phyloP scores from a whole-genome alignment of 2,329 filamentous ascomycete species.

The Botryotinia narcissicola region DNA sequence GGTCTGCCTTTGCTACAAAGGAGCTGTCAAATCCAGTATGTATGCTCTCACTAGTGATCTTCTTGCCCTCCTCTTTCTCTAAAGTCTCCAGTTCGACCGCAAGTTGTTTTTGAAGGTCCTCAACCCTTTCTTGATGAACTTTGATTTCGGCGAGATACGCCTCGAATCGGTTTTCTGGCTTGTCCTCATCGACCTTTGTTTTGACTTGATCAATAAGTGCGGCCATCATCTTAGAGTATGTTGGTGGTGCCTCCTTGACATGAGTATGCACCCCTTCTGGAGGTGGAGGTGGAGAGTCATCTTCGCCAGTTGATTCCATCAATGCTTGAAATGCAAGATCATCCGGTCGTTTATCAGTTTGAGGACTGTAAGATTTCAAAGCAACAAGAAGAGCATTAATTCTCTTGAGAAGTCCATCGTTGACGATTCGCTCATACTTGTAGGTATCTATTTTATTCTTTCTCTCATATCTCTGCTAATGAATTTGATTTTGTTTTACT shows the following conservation, averaged over 20 bases:
- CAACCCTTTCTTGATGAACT: conserved; percentile 74
- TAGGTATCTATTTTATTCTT: conserved; percentile 86
- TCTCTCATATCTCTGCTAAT: conserved; percentile 82
- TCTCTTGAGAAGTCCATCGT: conserved; percentile 82
- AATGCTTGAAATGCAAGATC: conserved; percentile 86
- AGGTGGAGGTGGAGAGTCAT: conserved; percentile 70
- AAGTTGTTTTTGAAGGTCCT: conserved; percentile 73
- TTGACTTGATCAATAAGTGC: conserved; percentile 93
- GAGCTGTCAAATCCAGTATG: conserved; percentile 91
- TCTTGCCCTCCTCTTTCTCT: conserved; percentile 78
- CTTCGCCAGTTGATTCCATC: conserved; percentile 75
- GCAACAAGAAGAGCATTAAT: conserved; percentile 76
- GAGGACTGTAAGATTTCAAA: conserved; percentile 69
- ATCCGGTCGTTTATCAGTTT: conserved; percentile 64
- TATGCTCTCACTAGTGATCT: conserved; percentile 91
- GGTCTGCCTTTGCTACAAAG: conserved; percentile 63
- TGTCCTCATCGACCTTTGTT: conserved; percentile 67
- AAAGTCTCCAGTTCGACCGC: conserved; percentile 72
- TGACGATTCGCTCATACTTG: conserved; percentile 90
- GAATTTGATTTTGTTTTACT: conserved; percentile 96
- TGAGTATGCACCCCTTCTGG: conserved; percentile 78
- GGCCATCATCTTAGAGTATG: conserved; percentile 98
- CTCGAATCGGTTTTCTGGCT: conserved; percentile 62
- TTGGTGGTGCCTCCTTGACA: conserved; percentile 69
- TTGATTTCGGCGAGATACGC: conserved; percentile 77